These are phyloP conservation scores for Kandelia obovata DNA, from an alignment of 345 rosid genomes.

Conservation along the genomic window DNA sequence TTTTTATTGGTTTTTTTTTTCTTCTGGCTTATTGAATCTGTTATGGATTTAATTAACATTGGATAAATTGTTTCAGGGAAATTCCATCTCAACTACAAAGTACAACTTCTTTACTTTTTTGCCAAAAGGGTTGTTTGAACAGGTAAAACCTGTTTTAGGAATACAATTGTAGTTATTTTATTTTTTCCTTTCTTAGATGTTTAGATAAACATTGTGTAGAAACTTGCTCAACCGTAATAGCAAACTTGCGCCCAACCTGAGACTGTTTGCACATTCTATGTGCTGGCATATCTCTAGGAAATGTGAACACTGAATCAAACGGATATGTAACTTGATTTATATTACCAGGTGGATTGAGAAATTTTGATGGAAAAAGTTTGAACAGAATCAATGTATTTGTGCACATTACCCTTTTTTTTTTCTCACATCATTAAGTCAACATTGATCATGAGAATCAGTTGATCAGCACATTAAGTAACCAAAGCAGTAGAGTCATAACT, in stretches of 20 bases:
- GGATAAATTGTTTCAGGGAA: conserved; percentile 55
- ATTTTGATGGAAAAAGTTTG: neutral
- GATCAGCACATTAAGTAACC: no score
- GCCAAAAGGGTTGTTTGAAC: conserved; percentile 97
- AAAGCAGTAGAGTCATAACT: no score
- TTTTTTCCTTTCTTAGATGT: neutral
- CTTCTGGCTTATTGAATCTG: conserved; percentile 3
- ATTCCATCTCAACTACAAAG: conserved; percentile 92
- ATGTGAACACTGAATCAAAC: neutral
- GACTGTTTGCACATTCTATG: neutral
- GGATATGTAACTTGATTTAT: neutral
- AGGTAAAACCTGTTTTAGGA: conserved; percentile 51
- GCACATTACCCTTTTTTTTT: neutral
- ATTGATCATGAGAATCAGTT: no score
- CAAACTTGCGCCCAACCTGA: neutral
- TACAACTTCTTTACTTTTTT: conserved; percentile 90
- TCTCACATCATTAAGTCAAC: neutral
- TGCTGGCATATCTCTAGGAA: neutral
- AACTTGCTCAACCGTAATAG: neutral
- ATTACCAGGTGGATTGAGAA: neutral
- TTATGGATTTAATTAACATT: conserved; percentile 16
- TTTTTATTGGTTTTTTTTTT: neutral
- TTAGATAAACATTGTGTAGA: neutral
- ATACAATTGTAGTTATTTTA: neutral
- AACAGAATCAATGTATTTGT: neutral